Conservation (phyloP, 352 stramenopile genomes). For the Globisporangium yorkense region DNA sequence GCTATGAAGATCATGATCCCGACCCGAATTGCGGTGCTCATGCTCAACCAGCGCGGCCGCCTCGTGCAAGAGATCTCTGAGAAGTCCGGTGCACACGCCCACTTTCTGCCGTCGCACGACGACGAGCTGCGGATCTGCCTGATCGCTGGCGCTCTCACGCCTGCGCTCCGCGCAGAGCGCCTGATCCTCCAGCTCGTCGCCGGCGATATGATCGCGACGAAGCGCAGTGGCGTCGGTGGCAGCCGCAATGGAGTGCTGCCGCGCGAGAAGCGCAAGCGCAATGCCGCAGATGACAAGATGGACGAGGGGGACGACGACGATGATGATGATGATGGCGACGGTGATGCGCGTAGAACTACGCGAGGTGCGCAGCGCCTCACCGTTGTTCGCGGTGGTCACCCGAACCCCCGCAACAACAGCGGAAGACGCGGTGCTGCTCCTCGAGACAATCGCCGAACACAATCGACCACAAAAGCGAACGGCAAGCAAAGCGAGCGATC, state of each 20-base stretch:
- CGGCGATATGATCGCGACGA: slow-evolving; percentile 44
- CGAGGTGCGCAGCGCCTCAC: background rate
- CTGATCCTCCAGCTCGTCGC: slow-evolving; percentile 59
- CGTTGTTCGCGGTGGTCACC: background rate
- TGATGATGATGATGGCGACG: background rate
- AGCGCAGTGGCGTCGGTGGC: slow-evolving; percentile 8
- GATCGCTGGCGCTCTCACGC: slow-evolving; percentile 41
- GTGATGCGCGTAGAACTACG: background rate
- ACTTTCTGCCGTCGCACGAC: slow-evolving; percentile 33
- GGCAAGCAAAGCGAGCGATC: background rate
- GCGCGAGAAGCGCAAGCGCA: slow-evolving; percentile 29
- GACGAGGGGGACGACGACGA: slow-evolving; percentile 10
- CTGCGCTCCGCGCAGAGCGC: slow-evolving; percentile 44
- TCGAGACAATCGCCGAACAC: background rate
- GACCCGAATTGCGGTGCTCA: slow-evolving; percentile 30
- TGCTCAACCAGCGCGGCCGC: slow-evolving; percentile 41
- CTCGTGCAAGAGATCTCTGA: slow-evolving; percentile 52
- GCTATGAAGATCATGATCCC: slow-evolving; percentile 47
- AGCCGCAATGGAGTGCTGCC: background rate
- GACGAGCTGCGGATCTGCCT: slow-evolving; percentile 45
- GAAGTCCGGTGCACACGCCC: slow-evolving; percentile 40
- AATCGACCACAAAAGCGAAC: background rate
- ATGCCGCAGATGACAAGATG: slow-evolving; percentile 11
- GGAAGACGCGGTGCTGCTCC: background rate
- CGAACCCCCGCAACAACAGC: background rate